Percentiles rank a stretch among this genome's conserved stretches.
Evolutionary conservation across 225 moss, liverwort and hornwort genomes (phyloP).

Genomic region (Anthoceros angustus): DNA sequence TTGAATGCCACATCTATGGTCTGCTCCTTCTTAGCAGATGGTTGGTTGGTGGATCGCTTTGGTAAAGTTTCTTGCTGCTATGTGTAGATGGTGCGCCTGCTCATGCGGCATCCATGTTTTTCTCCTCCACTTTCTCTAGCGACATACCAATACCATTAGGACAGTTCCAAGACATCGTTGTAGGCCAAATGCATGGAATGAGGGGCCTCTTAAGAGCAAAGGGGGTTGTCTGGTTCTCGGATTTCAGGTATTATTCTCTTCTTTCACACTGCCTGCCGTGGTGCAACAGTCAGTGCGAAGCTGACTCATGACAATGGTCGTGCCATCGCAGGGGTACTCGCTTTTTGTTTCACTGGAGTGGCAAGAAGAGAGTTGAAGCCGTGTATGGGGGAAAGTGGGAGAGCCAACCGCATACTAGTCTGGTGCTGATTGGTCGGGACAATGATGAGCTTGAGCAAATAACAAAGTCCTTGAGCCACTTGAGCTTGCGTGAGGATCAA

Average conservation of each 20-base stretch:
- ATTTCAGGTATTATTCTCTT: slow-evolving; percentile 13
- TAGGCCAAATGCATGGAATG: slow-evolving; percentile 11
- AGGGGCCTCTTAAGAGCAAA: slow-evolving; percentile 18
- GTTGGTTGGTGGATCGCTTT: neutral
- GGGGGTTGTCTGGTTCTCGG: slow-evolving; percentile 24
- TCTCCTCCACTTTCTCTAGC: slow-evolving; percentile 14
- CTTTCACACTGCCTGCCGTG: neutral
- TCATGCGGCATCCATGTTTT: slow-evolving; percentile 1
- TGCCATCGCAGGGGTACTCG: slow-evolving; percentile 12
- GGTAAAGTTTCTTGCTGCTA: neutral
- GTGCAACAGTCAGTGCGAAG: too few relatives aligned
- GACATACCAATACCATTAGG: slow-evolving; percentile 15
- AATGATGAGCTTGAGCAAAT: slow-evolving; percentile 18
- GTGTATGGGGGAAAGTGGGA: slow-evolving; percentile 23
- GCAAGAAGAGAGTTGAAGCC: slow-evolving; percentile 23
- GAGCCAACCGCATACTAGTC: slow-evolving; percentile 16
- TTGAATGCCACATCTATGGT: too few relatives aligned
- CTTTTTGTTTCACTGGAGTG: slow-evolving; percentile 30
- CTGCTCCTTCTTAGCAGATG: neutral
- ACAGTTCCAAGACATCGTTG: slow-evolving; percentile 25
- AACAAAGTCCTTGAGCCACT: slow-evolving; percentile 10
- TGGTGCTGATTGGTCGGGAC: slow-evolving; percentile 29
- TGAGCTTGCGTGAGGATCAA: slow-evolving; percentile 9
- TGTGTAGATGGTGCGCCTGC: slow-evolving; percentile 12
- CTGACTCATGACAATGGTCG: neutral